Evolutionary conservation across 2,329 filamentous ascomycete species (phyloP).

Genomic region (Fusarium aywerte): DNA sequence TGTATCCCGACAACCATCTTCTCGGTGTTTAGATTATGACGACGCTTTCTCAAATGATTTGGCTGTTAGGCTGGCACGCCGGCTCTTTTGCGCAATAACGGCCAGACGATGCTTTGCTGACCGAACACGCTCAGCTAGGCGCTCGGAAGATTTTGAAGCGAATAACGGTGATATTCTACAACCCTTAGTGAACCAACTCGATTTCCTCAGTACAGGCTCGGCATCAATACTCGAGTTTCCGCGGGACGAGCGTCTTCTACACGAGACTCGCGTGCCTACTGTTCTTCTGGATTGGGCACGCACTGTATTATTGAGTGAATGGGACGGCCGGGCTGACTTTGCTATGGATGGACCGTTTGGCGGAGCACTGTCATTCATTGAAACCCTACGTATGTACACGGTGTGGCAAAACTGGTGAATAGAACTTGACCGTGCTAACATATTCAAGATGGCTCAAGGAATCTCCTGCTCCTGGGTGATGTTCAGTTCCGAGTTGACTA

Average conservation of each 20-base stretch:
- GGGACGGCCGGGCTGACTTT: constrained; percentile 80
- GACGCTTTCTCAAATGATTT: constrained; percentile 72
- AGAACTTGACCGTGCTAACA: constrained; percentile 15
- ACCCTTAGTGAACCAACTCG: constrained; percentile 64
- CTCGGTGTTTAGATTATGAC: constrained; percentile 69
- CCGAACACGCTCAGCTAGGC: constrained; percentile 53
- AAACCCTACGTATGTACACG: constrained; percentile 72
- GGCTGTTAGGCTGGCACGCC: constrained; percentile 66
- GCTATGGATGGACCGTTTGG: constrained; percentile 77
- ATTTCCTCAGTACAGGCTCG: constrained; percentile 60
- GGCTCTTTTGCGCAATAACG: constrained; percentile 67
- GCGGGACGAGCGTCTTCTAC: constrained; percentile 62
- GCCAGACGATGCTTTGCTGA: constrained; percentile 63
- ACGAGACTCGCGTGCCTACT: constrained; percentile 67
- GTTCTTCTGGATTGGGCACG: constrained; percentile 77
- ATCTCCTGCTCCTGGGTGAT: constrained; percentile 71
- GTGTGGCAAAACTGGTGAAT: background rate
- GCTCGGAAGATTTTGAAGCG: constrained; percentile 45
- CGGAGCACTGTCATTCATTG: constrained; percentile 79
- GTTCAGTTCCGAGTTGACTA: constrained; percentile 80
- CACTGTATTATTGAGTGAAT: constrained; percentile 79
- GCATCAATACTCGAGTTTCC: constrained; percentile 61
- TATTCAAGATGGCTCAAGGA: constrained; percentile 67
- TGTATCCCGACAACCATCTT: constrained; percentile 58
- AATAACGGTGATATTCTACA: constrained; percentile 58